Conservation (phyloP, 75 land plant genomes). For the Pinus taeda region DNA sequence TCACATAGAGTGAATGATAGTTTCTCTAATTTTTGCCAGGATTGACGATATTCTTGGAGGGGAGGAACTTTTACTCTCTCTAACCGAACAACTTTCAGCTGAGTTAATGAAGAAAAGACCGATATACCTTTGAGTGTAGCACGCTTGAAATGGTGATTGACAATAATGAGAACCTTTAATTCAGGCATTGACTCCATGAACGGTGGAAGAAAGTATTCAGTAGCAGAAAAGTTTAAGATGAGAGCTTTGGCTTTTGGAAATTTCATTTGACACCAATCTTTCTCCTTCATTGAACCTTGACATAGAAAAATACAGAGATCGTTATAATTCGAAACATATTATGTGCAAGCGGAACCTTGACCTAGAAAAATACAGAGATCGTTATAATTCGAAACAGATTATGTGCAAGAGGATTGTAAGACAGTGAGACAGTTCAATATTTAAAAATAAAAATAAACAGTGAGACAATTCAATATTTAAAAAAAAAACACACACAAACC, state of each 20-base stretch:
- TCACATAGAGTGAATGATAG: conserved; percentile 47
- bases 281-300: conserved; percentile 50
- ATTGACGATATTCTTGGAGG: conserved; percentile 13
- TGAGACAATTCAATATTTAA: not conserved
- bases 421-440: not conserved
- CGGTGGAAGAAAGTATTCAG: conserved; percentile 49
- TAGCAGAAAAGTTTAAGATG: conserved; percentile 47
- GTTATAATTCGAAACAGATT: not conserved
- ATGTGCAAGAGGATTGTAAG: not conserved
- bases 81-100: conserved; percentile 50
- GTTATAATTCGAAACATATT: not conserved
- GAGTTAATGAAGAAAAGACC: conserved; percentile 26
- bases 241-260: conserved; percentile 68
- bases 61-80: conserved; percentile 42
- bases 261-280: conserved; percentile 49
- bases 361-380: not conserved
- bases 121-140: conserved; percentile 40
- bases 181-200: conserved; percentile 48
- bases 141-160: conserved; percentile 24
- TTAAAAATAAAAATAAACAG: not conserved
- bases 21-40: conserved; percentile 33
- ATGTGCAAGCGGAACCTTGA: conserved; percentile 27
- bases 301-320: not conserved
- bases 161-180: conserved; percentile 43
- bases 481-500: not conserved